Percentiles rank a stretch among this genome's conserved stretches.
Evolutionary conservation across 352 stramenopile species (phyloP).

Genomic region (Phytophthora nicotianae): DNA sequence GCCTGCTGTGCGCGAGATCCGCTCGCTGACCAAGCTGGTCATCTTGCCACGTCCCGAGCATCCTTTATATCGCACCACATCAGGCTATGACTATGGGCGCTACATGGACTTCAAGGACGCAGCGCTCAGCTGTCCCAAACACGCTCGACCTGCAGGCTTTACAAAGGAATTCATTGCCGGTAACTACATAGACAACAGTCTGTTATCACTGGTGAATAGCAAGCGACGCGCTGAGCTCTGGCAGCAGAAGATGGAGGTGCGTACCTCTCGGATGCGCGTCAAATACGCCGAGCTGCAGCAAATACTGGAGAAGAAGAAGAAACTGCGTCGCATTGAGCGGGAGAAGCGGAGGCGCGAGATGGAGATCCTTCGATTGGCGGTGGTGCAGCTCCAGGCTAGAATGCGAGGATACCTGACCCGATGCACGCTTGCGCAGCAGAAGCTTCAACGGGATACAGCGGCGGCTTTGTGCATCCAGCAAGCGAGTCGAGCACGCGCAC

Average conservation of each 20-base stretch:
- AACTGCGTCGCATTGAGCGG: constrained; percentile 35
- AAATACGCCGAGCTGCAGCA: constrained; percentile 69
- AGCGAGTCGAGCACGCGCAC: constrained; percentile 39
- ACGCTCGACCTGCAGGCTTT: constrained; percentile 46
- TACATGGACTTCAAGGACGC: constrained; percentile 61
- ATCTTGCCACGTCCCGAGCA: constrained; percentile 43
- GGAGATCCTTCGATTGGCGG: constrained; percentile 25
- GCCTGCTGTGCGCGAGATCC: constrained; percentile 33
- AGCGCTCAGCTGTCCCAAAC: constrained; percentile 59
- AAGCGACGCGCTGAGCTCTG: constrained; percentile 53
- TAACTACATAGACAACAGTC: constrained; percentile 52
- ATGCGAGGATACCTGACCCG: constrained; percentile 45
- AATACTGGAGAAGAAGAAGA: constrained; percentile 51
- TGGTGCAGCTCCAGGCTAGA: constrained; percentile 35
- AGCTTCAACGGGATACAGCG: constrained; percentile 32
- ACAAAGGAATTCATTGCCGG: constrained; percentile 67
- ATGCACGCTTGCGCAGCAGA: constrained; percentile 17
- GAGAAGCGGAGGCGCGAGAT: constrained; percentile 47
- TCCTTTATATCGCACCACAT: constrained; percentile 64
- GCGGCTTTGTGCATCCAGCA: constrained; percentile 59
- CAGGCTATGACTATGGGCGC: constrained; percentile 66
- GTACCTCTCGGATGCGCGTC: constrained; percentile 64
- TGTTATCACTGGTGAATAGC: constrained; percentile 64
- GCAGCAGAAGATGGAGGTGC: constrained; percentile 56
- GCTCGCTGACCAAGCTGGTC: constrained; percentile 62